Evolutionary conservation across 1,284 basidiomycete species (phyloP), one percentile per base, ranked within the genome.

Genomic region (Nidula niveotomentosa): DNA sequence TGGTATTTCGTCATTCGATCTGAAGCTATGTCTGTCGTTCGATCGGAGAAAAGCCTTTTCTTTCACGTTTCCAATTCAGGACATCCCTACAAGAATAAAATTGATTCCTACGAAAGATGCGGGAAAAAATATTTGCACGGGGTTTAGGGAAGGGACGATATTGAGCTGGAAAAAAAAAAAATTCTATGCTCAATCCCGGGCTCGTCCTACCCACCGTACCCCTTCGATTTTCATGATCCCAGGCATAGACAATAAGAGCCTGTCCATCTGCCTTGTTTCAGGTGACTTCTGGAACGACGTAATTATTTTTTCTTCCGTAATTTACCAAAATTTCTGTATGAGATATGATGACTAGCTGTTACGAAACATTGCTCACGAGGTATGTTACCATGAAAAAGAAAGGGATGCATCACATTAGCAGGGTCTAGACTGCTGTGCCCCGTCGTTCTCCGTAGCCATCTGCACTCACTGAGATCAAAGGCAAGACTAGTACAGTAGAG

Each of bases 11-110:
- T 62, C 5, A 67, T 63, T 36, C 54, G 61, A 18, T 64, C 60
- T 12, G 64, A 58, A 15, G 59, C 59, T 17, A 65, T 64, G 41
- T 62, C 62, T 6, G 64, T 64, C 30, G 60, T 62, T 48, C 53
- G 41, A 63, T 58, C 7, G 65, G 65, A 8, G 61, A 62, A 18
- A 67, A 56, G 2, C 62, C 65, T 15, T 59, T 59, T 1, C 65
- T 64, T 53, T 64, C 62, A 41, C 60, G 62, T 30, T 67, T 60
- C 64, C 62, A 65, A 51, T 67, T 65, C 18, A 63, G 49, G 13
- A 65, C 58, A 50, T 67, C 65, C 5, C 56, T 52, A 23, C 62
- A 66, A 6, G 63, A 62, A 45, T 66, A 62, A 0, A 65, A 60
- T 35, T 63, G 35, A 68, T 59, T 44, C 61, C 62, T 18, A 30